Base-by-base conservation (phyloP, 208 protist genomes). In the Acanthamoeba triangularis region DNA sequence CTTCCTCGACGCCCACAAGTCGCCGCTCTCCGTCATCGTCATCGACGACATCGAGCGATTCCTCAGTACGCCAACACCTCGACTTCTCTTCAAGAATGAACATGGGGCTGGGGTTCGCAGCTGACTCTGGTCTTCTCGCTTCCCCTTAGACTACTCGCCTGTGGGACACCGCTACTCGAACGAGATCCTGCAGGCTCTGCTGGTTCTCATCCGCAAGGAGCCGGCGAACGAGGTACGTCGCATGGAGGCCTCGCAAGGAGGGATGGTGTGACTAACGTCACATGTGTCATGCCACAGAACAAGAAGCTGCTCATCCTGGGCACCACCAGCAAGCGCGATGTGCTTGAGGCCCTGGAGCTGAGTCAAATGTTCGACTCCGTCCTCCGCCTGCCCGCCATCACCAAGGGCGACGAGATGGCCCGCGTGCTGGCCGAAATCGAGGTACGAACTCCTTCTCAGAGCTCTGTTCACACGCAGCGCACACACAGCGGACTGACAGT, bases 1-100 rank as follows among this genome's bases (percentile, higher is more conserved):
- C 20, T 99, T 99, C 97, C 99, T 99, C 91, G 99, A 99, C 96
- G 99, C 99, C 47, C 99, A 99, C 98, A 99, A 99, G 97, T 99
- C 99, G 23, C 97, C 98, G 28, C 67, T 98, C 6, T 99, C 98
- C 94, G 98, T 99, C 67, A 99, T 99, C 76, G 98, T 99, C 41
- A 96, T 99, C 33, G 99, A 99, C 95, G 98, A 99, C 94, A 95
- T 99, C 80, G 99, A 99, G 98, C 98, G 98, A 18, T 82, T 99
- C 28, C 78, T 99, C 20, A 96, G 97, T 97, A 69, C 47, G 82
- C 18, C 7, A n/a, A 0, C 25, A 13, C 13, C 23, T 23, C n/a
- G n/a, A n/a, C n/a, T n/a, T n/a, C n/a, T n/a, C n/a, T n/a, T n/a
- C n/a, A n/a, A n/a, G n/a, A n/a, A n/a, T n/a, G n/a, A n/a, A n/a